Base-by-base conservation (phyloP, 2,329 filamentous ascomycete species). In the Aspergillus sp. region DNA sequence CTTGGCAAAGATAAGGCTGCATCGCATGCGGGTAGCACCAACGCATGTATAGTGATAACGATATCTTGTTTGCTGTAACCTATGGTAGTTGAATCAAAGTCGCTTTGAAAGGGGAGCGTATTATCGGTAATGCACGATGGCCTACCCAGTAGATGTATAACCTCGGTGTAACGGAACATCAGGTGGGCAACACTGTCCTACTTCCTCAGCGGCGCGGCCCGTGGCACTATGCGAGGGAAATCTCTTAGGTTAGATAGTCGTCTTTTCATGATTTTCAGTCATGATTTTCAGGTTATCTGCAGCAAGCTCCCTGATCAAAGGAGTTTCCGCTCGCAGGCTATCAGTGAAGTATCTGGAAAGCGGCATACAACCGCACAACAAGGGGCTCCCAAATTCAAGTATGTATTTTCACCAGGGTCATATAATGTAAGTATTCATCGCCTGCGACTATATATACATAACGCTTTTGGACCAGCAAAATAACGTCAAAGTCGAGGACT, bases 401-500 rank as follows among this genome's bases (percentile, higher is more conserved):
- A 6, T 24, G 6, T 22, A 12, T 19, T 39, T 42, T 40, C 17
- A 24, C 27, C 41, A 46, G 2, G 6, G 20, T 33, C 33, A 47
- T 41, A 45, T 34, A n/a, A 19, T 48, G 9, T 22, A 12, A n/a
- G 20, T 39, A 46, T 42, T 44, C 39, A 56, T 56, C 54, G 54
- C 54, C 54, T 50, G 54, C 54, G 54, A 51, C 44, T 56, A 56
- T 51, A 45, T 56, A 56, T 47, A 56, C 45, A 49, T 42, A 46
- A 22, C 12, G 42, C 33, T 12, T 41, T 45, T 55, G 34, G 46
- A 15, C 17, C 17, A 33, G 15, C 17, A 54, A 40, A 20, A n/a
- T 5, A 40, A 13, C 4, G 5, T 54, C 49, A 66, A 58, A 64
- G 51, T 41, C 52, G 53, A 13, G 56, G 60, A 54, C 66, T 61